These are phyloP conservation scores for Croton laevigatus DNA, from an alignment of 441 rosid genomes.

Conservation along the genomic window DNA sequence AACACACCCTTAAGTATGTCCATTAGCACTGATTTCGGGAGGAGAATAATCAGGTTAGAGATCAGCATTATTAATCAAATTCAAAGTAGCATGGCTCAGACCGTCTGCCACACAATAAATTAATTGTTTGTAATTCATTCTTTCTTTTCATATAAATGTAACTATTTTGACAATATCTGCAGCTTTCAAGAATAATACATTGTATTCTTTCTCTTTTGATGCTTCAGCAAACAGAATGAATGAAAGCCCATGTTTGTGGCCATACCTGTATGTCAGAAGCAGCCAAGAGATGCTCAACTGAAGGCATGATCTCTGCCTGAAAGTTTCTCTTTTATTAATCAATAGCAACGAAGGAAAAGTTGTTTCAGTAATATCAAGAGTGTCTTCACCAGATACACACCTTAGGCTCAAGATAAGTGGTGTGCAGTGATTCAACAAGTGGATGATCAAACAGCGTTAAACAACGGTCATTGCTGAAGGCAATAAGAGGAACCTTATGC, in stretches of 20 bases:
- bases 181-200: constrained; percentile 1
- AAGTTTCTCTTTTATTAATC: constrained; percentile 15
- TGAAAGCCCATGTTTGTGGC: constrained; percentile 14
- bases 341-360: constrained; percentile 18
- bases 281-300: constrained; percentile 65
- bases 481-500: constrained; percentile 80
- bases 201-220: not conserved
- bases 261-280: constrained; percentile 81
- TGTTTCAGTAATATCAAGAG: constrained; percentile 15
- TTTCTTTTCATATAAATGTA: not conserved
- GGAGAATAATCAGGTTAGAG: not conserved
- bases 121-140: not conserved
- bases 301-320: constrained; percentile 87
- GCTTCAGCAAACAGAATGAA: constrained; percentile 4
- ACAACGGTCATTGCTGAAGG: constrained; percentile 78
- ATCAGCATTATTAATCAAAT: constrained; percentile 5
- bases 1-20: not conserved
- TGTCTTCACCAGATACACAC: constrained; percentile 30
- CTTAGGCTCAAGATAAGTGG: constrained; percentile 79
- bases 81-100: not conserved
- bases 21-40: not conserved
- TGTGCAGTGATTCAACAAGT: constrained; percentile 67
- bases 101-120: not conserved
- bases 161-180: not conserved
- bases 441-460: constrained; percentile 83